These are phyloP conservation scores for Cyclostephanos tholiformis DNA, from an alignment of 108 stramenopile species.

Conservation along the genomic window DNA sequence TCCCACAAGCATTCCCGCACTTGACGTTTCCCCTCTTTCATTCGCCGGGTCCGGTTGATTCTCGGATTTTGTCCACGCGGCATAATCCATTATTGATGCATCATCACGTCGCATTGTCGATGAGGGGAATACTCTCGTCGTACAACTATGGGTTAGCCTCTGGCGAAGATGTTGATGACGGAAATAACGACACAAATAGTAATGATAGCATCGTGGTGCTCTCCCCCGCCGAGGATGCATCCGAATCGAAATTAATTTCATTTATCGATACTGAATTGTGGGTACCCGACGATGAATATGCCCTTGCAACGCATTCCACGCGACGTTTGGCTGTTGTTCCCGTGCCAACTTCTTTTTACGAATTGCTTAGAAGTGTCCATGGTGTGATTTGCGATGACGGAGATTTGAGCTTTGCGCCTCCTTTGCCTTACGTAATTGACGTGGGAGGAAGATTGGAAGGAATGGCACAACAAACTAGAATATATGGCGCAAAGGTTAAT, in stretches of 20 bases:
- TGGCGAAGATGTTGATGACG: not conserved
- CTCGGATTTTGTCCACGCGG: constrained; percentile 49
- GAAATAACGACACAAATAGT: not conserved
- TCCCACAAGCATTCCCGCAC: constrained; percentile 1
- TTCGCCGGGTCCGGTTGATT: constrained; percentile 76
- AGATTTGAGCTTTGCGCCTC: constrained; percentile 60
- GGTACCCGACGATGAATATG: constrained; percentile 5
- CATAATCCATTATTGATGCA: constrained; percentile 58
- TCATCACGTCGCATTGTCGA: constrained; percentile 56
- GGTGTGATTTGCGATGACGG: constrained; percentile 77
- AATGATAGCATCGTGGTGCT: constrained; percentile 7
- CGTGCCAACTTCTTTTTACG: constrained; percentile 35
- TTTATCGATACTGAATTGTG: constrained; percentile 8
- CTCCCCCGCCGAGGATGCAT: constrained; percentile 12
- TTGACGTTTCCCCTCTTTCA: not conserved
- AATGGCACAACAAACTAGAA: not conserved
- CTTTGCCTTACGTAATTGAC: constrained; percentile 8
- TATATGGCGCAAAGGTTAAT: not conserved
- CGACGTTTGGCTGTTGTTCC: constrained; percentile 20
- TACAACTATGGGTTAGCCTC: not conserved
- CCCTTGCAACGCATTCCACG: not conserved
- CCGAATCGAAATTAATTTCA: constrained; percentile 17
- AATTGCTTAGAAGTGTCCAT: constrained; percentile 55
- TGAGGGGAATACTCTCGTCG: constrained; percentile 22
- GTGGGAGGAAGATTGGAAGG: not conserved